Percentiles rank a stretch among this genome's conserved stretches.
These are phyloP conservation scores for Yamadazyma phyllophila DNA, from an alignment of 805 yeast species.

Conservation along the genomic window DNA sequence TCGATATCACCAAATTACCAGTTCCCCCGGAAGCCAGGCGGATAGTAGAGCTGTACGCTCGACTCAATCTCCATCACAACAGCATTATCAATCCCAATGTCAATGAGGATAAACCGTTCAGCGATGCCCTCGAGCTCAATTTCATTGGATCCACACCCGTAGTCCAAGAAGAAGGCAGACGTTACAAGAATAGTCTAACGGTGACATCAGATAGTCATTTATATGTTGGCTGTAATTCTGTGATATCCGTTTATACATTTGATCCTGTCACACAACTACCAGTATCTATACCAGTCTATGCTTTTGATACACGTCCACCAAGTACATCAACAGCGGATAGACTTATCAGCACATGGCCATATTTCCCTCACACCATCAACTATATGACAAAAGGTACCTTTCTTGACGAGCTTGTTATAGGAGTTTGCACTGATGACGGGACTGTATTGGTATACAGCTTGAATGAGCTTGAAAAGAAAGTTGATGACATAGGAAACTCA, in stretches of 20 bases:
- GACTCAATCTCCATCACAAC: background rate
- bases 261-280: slow-evolving; percentile 28
- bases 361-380: slow-evolving; percentile 57
- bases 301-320: slow-evolving; percentile 43
- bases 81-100: background rate
- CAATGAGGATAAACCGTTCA: slow-evolving; percentile 16
- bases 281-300: slow-evolving; percentile 20
- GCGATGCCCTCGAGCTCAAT: slow-evolving; percentile 28
- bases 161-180: slow-evolving; percentile 25
- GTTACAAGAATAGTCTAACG: slow-evolving; percentile 42
- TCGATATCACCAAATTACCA: background rate
- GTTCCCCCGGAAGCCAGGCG: background rate
- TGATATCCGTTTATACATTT: slow-evolving; percentile 32
- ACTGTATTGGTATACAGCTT: slow-evolving; percentile 30
- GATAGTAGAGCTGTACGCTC: background rate
- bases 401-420: slow-evolving; percentile 33
- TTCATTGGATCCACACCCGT: slow-evolving; percentile 18
- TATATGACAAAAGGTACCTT: slow-evolving; percentile 31
- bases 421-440: slow-evolving; percentile 57
- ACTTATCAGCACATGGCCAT: slow-evolving; percentile 48
- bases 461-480: background rate
- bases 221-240: slow-evolving; percentile 35
- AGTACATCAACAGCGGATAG: slow-evolving; percentile 41
- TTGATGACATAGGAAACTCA: slow-evolving; percentile 8
- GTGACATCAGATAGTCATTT: slow-evolving; percentile 20